Evolutionary conservation across 495 filamentous ascomycete species (phyloP).

Genomic region (Xylaria flabelliformis): DNA sequence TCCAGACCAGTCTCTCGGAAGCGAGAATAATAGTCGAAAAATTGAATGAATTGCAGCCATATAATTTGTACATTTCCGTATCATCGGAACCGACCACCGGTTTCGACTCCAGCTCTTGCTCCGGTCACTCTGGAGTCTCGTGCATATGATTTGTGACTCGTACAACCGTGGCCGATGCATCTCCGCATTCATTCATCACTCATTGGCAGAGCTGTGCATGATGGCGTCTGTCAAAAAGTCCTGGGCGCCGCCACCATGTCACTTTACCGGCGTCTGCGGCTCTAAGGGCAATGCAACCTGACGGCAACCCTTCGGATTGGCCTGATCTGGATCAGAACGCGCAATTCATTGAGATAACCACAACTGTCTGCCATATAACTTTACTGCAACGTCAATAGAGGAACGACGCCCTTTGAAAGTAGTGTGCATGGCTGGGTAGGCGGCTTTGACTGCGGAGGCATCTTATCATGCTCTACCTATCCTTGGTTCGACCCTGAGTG

Average conservation of each 20-base stretch:
- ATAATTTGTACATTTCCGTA: neutral
- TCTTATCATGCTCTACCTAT: neutral
- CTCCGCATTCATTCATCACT: neutral
- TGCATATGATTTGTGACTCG: neutral
- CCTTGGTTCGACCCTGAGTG: neutral
- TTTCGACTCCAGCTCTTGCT: no score
- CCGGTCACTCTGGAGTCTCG: neutral
- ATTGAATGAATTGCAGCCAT: neutral
- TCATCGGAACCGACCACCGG: neutral
- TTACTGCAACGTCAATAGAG: neutral
- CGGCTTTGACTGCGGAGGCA: neutral
- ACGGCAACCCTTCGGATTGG: neutral
- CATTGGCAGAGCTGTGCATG: neutral
- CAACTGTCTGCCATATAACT: neutral
- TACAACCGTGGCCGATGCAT: neutral
- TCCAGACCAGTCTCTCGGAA: neutral
- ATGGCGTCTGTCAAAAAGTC: neutral
- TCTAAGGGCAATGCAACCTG: neutral
- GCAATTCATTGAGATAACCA: neutral
- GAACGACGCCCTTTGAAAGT: neutral
- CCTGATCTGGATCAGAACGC: neutral
- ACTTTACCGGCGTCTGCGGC: neutral
- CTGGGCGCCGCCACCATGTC: neutral
- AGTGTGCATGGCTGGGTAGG: neutral
- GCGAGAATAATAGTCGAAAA: neutral